Evolutionary conservation across 2,329 filamentous ascomycete genomes (phyloP).

Genomic region (Colletotrichum sp.): DNA sequence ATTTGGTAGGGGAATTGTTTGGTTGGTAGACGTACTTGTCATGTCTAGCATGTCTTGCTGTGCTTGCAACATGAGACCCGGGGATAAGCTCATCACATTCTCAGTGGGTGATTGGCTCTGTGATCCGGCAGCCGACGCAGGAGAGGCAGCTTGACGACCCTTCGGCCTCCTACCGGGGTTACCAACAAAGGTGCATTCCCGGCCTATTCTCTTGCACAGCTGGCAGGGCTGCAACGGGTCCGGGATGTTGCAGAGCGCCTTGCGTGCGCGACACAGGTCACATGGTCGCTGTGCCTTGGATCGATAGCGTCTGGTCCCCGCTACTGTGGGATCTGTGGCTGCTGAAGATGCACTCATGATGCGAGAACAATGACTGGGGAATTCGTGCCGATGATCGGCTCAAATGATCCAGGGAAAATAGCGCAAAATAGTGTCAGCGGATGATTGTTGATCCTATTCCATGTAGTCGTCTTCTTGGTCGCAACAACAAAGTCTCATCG

Average conservation of each 20-base stretch:
- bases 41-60: background rate
- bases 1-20: background rate
- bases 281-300: constrained; percentile 26
- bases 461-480: background rate
- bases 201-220: constrained; percentile 25
- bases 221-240: constrained; percentile 27
- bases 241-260: constrained; percentile 29
- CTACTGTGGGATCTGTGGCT: background rate
- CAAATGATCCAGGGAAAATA: background rate
- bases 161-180: constrained; percentile 19
- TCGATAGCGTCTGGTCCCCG: constrained; percentile 20
- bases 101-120: background rate
- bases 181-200: constrained; percentile 26
- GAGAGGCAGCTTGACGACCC: background rate
- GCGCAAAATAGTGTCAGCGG: background rate
- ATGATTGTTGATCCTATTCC: background rate
- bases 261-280: constrained; percentile 26
- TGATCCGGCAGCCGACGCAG: background rate
- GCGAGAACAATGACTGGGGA: background rate
- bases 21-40: background rate
- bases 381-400: background rate
- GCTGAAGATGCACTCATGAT: background rate
- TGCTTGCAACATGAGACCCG: background rate
- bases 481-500: background rate
- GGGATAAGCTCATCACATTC: background rate